Evolutionary conservation across 108 stramenopile species (phyloP).

Genomic region (Skeletonema costatum): DNA sequence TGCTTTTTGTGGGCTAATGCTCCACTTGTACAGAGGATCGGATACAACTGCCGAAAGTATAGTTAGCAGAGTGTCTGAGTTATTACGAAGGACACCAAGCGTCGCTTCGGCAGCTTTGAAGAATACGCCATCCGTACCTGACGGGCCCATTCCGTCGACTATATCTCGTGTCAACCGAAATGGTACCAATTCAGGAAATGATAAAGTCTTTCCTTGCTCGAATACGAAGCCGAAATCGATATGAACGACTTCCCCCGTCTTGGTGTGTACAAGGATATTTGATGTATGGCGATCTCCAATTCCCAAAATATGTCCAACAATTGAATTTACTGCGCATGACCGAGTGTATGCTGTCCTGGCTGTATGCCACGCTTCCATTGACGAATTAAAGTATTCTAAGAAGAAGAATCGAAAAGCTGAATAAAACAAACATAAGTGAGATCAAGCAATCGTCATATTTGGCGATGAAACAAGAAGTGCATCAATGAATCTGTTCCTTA

Average conservation of each 20-base stretch:
- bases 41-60: constrained; percentile 94
- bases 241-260: constrained; percentile 94
- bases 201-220: constrained; percentile 93
- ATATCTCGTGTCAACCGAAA: constrained; percentile 97
- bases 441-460: neutral
- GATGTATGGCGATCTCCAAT: constrained; percentile 98
- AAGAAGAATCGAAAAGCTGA: constrained; percentile 90
- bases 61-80: constrained; percentile 82
- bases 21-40: constrained; percentile 96
- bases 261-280: constrained; percentile 94
- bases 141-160: constrained; percentile 96
- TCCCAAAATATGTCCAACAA: constrained; percentile 98
- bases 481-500: neutral
- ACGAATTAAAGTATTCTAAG: constrained; percentile 88
- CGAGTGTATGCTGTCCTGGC: constrained; percentile 89
- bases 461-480: neutral
- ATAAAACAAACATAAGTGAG: constrained; percentile 83
- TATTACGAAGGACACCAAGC: constrained; percentile 76
- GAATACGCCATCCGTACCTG: constrained; percentile 92
- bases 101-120: constrained; percentile 79
- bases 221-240: constrained; percentile 99
- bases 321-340: constrained; percentile 92
- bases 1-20: constrained; percentile 75
- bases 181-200: constrained; percentile 93
- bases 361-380: constrained; percentile 83